A percentile compares a stretch with the other conserved stretches of the same genome.
Evolutionary conservation across 306 rosid genomes (phyloP).

Genomic region (Carpinus viminea): DNA sequence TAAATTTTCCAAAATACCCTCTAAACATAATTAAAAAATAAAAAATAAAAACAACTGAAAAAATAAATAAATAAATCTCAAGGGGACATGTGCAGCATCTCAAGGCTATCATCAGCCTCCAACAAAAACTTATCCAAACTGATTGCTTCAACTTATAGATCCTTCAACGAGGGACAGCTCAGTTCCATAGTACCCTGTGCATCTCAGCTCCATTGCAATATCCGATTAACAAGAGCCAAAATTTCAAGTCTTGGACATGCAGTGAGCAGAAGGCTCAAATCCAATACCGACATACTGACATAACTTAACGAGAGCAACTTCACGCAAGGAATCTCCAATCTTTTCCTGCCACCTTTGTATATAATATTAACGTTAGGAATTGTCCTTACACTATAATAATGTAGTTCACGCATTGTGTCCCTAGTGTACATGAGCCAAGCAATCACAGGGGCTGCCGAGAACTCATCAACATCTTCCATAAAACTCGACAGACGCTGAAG

Average conservation of each 20-base stretch:
- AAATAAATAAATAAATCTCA: conserved; percentile 20
- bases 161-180: conserved; percentile 64
- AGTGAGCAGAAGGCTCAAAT: conserved; percentile 69
- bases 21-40: too few species aligned
- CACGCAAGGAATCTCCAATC: conserved; percentile 71
- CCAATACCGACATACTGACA: conserved; percentile 67
- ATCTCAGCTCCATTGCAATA: conserved; percentile 60
- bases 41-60: too few species aligned
- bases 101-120: conserved; percentile 55
- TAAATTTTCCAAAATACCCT: too few species aligned
- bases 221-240: conserved; percentile 61
- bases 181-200: conserved; percentile 56
- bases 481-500: conserved; percentile 59
- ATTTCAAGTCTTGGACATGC: conserved; percentile 60
- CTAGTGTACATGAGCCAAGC: conserved; percentile 88
- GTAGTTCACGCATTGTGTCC: conserved; percentile 50
- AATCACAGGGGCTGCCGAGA: conserved; percentile 67
- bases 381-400: conserved; percentile 69
- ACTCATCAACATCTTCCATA: conserved; percentile 75
- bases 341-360: conserved; percentile 71
- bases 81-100: conserved; percentile 45
- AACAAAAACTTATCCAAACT: conserved; percentile 63
- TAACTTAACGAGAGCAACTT: conserved; percentile 62
- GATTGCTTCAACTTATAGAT: conserved; percentile 56
- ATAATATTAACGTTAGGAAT: conserved; percentile 58